Evolutionary conservation across 73 alveolate genomes (phyloP), one percentile per base, ranked within the genome.

Genomic region (Paraurostyla sp.): DNA sequence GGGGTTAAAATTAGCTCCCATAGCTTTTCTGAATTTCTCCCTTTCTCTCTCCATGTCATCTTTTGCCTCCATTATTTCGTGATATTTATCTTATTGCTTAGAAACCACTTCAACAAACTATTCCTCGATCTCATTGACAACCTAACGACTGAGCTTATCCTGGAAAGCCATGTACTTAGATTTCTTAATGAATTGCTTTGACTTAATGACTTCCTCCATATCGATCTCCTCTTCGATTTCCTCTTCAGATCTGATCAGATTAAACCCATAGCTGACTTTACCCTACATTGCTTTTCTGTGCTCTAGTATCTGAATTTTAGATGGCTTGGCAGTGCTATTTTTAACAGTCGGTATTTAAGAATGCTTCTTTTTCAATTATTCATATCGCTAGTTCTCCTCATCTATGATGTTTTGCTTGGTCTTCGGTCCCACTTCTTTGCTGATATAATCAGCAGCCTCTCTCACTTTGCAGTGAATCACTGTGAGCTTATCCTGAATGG

Each of bases 221-320:
- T 65, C 32, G 6, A 65, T 65, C 36, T 65, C 82, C 2, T 56
- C 82, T 38, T 65, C 82, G 18, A 65, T 65, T 40, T 65, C 82
- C 56, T 65, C 82, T 36, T 65, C 82, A 65, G 82, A 30, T 38
- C 82, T 65, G 58, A 65, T 65, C 1, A 65, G 82, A 38, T 65
- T 65, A 65, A 65, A 65, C 6, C 82, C 82, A 6, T 38, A 33
- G 9, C 58, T 33, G 23, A 18, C 50, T 65, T 38, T 38, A 38
- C 36, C 18, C 36, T 65, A 22, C 6, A 36, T 22, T 20, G 35
- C 56, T 40, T 65, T 36, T n/a, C 82, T 32, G 6, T 15, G 6
- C 42, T 65, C 30, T 6, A 65, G 58, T 13, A 22, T 1, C 42
- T 65, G 18, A 9, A 38, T 36, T 13, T 16, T 22, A 4, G 78